Base-by-base conservation (phyloP, 495 filamentous ascomycete genomes). In the Haplographium delicatum region DNA sequence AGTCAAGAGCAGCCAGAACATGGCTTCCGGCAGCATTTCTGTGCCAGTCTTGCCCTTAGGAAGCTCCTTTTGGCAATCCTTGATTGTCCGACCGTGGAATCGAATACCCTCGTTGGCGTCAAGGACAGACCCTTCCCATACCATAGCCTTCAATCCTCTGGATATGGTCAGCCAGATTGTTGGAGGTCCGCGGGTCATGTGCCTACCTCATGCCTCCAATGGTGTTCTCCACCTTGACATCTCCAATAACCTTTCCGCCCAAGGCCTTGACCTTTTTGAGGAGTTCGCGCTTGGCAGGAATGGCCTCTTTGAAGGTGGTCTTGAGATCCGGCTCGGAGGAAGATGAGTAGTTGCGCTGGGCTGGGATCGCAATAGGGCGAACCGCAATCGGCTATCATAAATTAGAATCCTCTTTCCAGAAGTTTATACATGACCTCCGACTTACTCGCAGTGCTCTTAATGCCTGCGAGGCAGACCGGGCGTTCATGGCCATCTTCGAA, bases 1-100 rank as follows among this genome's bases (percentile, higher is more conserved):
- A 7, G 93, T 98, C 52, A 98, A 71, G 13, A 98, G 84, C 22
- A 98, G 84, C 93, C 93, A 98, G 79, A 98, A 98, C 93, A 98
- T 97, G 63, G 90, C 84, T 69, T 98, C 93, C 30, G 93, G 93
- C 2, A 98, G 83, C 94, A 97, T 97, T 73, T 98, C 91, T n/a
- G 88, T 93, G 50, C 93, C 93, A 2, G 85, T 80, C 47, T 80
- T 87, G 45, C 91, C 93, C 73, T 96, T 96, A 60, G 93, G 93
- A 6, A 98, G 80, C 64, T 94, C 82, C 50, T 81, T 79, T 63
- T 96, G 91, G 77, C 93, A 98, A 64, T 98, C 93, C 72, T 93
- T 94, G 76, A 98, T 98, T 41, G 89, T 96, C 59, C 84, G 83
- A 61, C 94, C 94, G 66, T 96, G 93, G 78, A 98, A 98, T 42